Evolutionary conservation across 805 yeast genomes (phyloP), one percentile per base, ranked within the genome.

Genomic region (Suhomyces emberorum): DNA sequence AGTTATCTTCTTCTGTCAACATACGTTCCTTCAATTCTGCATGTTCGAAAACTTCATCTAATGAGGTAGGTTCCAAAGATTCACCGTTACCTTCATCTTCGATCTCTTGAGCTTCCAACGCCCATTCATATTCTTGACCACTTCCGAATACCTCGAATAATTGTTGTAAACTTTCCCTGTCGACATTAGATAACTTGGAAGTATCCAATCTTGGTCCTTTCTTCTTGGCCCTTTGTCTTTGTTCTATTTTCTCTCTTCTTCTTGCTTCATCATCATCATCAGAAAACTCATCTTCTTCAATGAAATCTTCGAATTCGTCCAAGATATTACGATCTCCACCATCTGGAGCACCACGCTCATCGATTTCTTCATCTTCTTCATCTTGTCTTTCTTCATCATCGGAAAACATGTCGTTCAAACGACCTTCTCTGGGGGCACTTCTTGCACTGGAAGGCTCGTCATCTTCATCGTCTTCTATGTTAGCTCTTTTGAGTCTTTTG

Each of bases 121-220:
- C 98, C 98, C 98, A 93, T 39, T 87, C 96, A 61, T 93, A 93
- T 54, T 91, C 97, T 46, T 81, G 88, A 34, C 98, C 98, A 59
- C 88, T 95, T 47, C 98, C 98, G 57, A 93, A 93, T 10, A 93
- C 87, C 57, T 93, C 98, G 53, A 81, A 88, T 55, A 93, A 76
- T 60, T 91, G 97, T 53, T 88, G 93, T 46, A 91, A 76, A 57
- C 87, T 86, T 51, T 93, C 98, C 37, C 93, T 82, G 50, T 93
- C 96, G 65, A 52, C 86, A 74, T 43, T 76, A 1, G 82, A 70
- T 27, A 78, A 65, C 47, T 77, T 77, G 4, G 79, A 68, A 9
- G 83, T 77, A 49, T 76, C 74, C 58, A 78, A 64, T 49, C 74
- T 55, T 16, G 71, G 71, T 3, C 67, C 69, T 39, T 55, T 48